Evolutionary conservation across 257 asterid genomes (phyloP), one percentile per base, ranked within the genome.

Genomic region (Primulina huaijiensis): DNA sequence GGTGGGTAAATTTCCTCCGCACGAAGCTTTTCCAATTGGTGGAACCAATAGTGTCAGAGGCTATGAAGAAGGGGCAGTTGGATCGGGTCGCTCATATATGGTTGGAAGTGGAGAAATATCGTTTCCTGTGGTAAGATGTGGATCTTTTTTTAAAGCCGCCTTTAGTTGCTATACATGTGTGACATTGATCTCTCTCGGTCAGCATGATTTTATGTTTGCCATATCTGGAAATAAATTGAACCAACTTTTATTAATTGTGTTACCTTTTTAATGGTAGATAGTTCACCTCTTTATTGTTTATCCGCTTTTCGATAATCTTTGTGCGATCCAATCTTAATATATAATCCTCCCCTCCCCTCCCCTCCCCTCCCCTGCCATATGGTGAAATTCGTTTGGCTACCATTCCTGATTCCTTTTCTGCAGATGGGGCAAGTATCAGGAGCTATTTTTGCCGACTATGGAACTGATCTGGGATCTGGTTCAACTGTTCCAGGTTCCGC

Each of bases 21-120:
- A 93, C 62, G 97, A 93, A 81, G 99, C 99, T 69, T 90, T 93
- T 79, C 96, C 92, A 23, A 85, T 93, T 77, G 99, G 99, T 76
- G 99, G 99, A 69, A 90, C 96, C 65, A 90, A 93, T 72, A 87
- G 97, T 52, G 99, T 93, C 60, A 84, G 99, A 72, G 97, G 99
- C 67, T 93, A 93, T 72, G 99, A 93, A 81, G 99, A 93, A 86
- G 99, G 97, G 25, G 87, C 90, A 6, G 96, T 93, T 75, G 97
- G 96, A 73, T 89, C 99, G 31, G 96, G 97, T 43, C 92, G 95
- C 23, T 90, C 96, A 14, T 93, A 84, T 82, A 86, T 73, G 43
- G 91, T 90, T 60, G 96, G 91, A 67, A 82, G 96, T 76, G 96
- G 96, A 82, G 99, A 90, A 85, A 77, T 93, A 62, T 93, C 96